Conservation (phyloP, 768 basidiomycete species). For the Artomyces pyxidatus region DNA sequence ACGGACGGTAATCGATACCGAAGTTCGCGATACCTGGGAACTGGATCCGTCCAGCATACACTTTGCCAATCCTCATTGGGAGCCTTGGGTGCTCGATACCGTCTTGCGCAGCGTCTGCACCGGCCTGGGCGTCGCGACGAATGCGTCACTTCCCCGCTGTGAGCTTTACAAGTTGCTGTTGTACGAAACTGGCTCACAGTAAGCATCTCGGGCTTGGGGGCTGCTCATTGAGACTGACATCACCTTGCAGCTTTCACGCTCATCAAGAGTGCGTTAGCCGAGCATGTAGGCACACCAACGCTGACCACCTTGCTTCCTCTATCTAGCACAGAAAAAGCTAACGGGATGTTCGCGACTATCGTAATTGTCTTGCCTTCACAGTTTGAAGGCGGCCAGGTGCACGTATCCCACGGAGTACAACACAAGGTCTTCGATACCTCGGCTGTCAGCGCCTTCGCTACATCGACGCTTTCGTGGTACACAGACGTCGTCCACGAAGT, state of each 20-base stretch:
- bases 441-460: conserved; percentile 23
- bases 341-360: conserved; percentile 46
- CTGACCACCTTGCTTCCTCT: background rate
- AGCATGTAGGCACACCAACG: too few species aligned
- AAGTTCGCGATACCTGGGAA: background rate
- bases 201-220: background rate
- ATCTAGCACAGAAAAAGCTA: conserved; percentile 35
- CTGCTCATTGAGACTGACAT: background rate
- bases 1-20: background rate
- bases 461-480: conserved; percentile 41
- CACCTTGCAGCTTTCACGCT: background rate
- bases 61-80: background rate
- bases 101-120: background rate
- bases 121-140: background rate
- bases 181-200: background rate
- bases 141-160: too few species aligned
- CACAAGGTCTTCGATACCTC: conserved; percentile 31
- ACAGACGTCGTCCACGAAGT: conserved; percentile 45
- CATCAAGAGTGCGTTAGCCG: background rate
- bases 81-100: background rate
- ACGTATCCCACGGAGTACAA: conserved; percentile 30
- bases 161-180: background rate
- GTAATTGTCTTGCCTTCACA: conserved; percentile 38
- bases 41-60: background rate
- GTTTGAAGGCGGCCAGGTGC: conserved; percentile 39